Evolutionary conservation across 1,139 yeast species (phyloP).

Genomic region (Kodamaea anthophila): DNA sequence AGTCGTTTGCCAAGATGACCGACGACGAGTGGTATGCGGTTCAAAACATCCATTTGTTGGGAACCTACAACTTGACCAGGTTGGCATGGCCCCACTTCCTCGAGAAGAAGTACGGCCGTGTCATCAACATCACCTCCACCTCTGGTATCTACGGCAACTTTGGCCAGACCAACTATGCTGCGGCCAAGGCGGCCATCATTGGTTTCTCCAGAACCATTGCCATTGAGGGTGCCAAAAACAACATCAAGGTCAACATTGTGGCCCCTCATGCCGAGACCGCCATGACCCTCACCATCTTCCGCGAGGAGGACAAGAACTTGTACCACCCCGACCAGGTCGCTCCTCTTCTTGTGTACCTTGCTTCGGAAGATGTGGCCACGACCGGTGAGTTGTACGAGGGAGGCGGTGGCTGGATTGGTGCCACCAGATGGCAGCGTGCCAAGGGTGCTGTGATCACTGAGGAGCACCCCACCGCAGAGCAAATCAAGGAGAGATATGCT

Average conservation of each 20-base stretch:
- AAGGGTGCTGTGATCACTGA: conserved; percentile 67
- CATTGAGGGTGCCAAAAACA: conserved; percentile 76
- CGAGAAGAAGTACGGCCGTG: conserved; percentile 73
- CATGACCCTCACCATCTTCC: conserved; percentile 86
- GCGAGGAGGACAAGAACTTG: conserved; percentile 67
- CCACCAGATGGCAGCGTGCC: conserved; percentile 93
- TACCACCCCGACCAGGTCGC: conserved; percentile 90
- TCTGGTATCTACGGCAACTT: conserved; percentile 97
- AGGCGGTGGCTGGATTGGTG: conserved; percentile 91
- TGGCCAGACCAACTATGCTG: conserved; percentile 94
- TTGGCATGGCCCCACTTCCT: conserved; percentile 90
- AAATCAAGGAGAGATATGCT: conserved; percentile 60
- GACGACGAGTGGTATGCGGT: conserved; percentile 82
- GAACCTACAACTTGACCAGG: conserved; percentile 77
- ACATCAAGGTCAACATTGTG: conserved; percentile 73
- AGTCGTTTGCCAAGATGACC: conserved; percentile 78
- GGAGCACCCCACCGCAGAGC: conserved; percentile 58
- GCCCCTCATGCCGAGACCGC: conserved; percentile 99
- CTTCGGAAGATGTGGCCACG: conserved; percentile 65
- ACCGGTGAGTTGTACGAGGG: conserved; percentile 58
- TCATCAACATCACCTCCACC: conserved; percentile 87
- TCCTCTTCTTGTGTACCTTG: conserved; percentile 75
- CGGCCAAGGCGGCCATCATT: conserved; percentile 86
- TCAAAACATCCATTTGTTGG: conserved; percentile 73
- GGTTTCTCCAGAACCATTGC: conserved; percentile 86